Percentiles rank a stretch among this genome's conserved stretches.
These are phyloP conservation scores for Colletotrichum zoysiae DNA, from an alignment of 2,329 filamentous ascomycete genomes.

Conservation along the genomic window DNA sequence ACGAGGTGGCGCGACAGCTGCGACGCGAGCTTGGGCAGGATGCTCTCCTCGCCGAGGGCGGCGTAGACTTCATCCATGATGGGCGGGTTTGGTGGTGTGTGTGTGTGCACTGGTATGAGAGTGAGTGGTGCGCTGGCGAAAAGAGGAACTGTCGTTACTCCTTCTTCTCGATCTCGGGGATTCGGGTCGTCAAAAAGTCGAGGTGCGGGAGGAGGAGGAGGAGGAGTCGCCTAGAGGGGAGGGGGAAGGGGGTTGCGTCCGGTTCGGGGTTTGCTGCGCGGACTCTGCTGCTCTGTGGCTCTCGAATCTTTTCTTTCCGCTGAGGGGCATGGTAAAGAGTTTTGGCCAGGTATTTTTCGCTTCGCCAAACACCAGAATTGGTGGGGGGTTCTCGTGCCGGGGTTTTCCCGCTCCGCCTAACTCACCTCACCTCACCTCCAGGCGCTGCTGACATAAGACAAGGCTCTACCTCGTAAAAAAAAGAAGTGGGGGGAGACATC, in stretches of 20 bases:
- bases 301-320: slow-evolving; percentile 32
- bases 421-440: not conserved
- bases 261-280: slow-evolving; percentile 31
- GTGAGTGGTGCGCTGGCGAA: not conserved
- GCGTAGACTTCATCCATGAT: slow-evolving; percentile 43
- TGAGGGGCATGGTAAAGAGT: slow-evolving; percentile 42
- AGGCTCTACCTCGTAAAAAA: not conserved
- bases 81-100: slow-evolving; percentile 25
- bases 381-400: slow-evolving; percentile 42
- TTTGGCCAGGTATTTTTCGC: slow-evolving; percentile 42
- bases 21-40: slow-evolving; percentile 89
- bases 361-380: slow-evolving; percentile 42
- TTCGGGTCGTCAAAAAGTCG: slow-evolving; percentile 43
- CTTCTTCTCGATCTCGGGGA: slow-evolving; percentile 41
- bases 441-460: slow-evolving; percentile 7
- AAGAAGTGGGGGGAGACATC: too few relatives aligned
- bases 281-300: slow-evolving; percentile 32
- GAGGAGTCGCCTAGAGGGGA: slow-evolving; percentile 20
- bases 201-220: slow-evolving; percentile 25
- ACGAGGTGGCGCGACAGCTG: slow-evolving; percentile 96
- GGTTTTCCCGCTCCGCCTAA: slow-evolving; percentile 40
- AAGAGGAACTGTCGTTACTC: not conserved
- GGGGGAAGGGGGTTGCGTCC: slow-evolving; percentile 13
- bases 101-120: slow-evolving; percentile 3
- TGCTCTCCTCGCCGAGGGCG: slow-evolving; percentile 54